Evolutionary conservation across 129 eudicot genomes (phyloP).

Genomic region (Ambrosia artemisiifolia): DNA sequence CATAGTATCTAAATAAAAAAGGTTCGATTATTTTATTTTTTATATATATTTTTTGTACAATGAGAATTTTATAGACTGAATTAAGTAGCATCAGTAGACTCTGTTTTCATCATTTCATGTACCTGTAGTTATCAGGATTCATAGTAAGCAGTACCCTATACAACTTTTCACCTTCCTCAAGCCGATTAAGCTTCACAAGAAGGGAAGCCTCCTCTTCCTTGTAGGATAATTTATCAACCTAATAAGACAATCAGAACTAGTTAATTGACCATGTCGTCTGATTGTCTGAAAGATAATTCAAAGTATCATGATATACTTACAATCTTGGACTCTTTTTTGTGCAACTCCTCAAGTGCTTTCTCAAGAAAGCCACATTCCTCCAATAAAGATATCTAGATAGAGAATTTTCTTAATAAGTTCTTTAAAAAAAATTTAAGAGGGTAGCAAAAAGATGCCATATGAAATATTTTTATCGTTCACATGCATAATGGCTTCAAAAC

Average conservation of each 20-base stretch:
- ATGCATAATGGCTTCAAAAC: constrained; percentile 4
- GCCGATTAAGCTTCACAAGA: constrained; percentile 58
- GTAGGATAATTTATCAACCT: constrained; percentile 70
- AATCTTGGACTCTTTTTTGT: constrained; percentile 63
- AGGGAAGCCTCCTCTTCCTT: constrained; percentile 84
- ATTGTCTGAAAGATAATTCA: constrained; percentile 1
- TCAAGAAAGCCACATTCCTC: constrained; percentile 80
- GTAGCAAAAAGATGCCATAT: background rate
- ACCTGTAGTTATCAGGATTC: constrained; percentile 95
- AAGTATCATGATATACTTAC: constrained; percentile 46
- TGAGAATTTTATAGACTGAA: background rate
- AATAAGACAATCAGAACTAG: background rate
- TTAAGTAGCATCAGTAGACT: background rate
- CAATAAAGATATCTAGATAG: constrained; percentile 65
- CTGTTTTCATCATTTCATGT: constrained; percentile 3
- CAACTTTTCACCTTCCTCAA: constrained; percentile 63
- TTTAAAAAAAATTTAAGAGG: background rate
- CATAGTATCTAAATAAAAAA: constrained; percentile 62
- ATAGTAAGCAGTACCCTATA: constrained; percentile 59
- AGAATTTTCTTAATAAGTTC: background rate
- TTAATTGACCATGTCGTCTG: background rate
- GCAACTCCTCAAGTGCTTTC: constrained; percentile 84
- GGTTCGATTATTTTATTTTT: background rate
- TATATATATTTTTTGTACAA: background rate
- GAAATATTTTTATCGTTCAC: background rate